A percentile compares a stretch with the other conserved stretches of the same genome.
Conservation (phyloP, 164 flowering plant species). For the Magnolia kwangsiensis region DNA sequence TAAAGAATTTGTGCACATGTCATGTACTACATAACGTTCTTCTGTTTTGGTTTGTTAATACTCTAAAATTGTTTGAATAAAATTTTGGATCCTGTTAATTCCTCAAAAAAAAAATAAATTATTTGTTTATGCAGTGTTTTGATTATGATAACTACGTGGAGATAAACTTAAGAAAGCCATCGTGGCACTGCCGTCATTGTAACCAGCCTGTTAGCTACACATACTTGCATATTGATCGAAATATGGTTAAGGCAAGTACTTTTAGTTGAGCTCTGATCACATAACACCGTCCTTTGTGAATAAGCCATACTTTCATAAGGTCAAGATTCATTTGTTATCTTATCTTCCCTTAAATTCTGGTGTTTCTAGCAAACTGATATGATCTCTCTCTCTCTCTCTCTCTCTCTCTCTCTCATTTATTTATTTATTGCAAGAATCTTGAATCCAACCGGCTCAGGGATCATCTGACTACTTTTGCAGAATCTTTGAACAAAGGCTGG, state of each 20-base stretch:
- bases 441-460: conserved; percentile 64
- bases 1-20: too few species aligned
- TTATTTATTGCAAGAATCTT: conserved; percentile 46
- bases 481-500: conserved; percentile 62
- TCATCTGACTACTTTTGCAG: conserved; percentile 60
- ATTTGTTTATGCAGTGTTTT: conserved; percentile 51
- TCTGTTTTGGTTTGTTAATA: too few species aligned
- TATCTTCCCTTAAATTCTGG: background rate
- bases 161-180: conserved; percentile 69
- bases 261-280: background rate
- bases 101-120: too few species aligned
- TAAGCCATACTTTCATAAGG: background rate
- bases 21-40: too few species aligned
- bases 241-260: conserved; percentile 60
- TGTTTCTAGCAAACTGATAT: background rate
- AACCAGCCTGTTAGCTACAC: conserved; percentile 58
- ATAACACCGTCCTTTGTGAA: background rate
- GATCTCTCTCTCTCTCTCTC: background rate
- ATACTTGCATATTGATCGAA: conserved; percentile 66
- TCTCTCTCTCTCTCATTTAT: too few species aligned
- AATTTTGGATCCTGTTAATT: too few species aligned
- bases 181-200: conserved; percentile 92
- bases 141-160: conserved; percentile 64
- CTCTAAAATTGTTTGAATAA: too few species aligned
- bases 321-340: too few species aligned